phyloP scores from a whole-genome alignment of 2,329 filamentous ascomycete species.

The Sarocladium strictum region DNA sequence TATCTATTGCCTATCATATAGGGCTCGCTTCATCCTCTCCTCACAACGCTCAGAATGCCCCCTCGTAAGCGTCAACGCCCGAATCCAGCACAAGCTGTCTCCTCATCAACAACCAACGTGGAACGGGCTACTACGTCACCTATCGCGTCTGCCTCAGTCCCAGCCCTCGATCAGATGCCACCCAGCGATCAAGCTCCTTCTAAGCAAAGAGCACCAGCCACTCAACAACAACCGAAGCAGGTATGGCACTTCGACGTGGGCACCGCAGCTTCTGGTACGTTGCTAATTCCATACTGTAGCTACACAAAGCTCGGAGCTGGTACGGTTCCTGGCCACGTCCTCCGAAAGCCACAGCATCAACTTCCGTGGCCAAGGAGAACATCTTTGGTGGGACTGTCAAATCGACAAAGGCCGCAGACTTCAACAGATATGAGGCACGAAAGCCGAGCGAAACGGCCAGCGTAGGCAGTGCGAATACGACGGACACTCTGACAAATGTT shows the following conservation, averaged over 20 bases:
- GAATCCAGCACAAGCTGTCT: constrained; percentile 4
- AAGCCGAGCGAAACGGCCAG: constrained; percentile 28
- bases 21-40: not conserved
- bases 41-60: constrained; percentile 9
- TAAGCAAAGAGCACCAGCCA: too few species aligned
- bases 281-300: constrained; percentile 25
- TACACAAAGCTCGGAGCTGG: constrained; percentile 52
- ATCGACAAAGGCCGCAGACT: constrained; percentile 38
- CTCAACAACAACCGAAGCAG: not conserved
- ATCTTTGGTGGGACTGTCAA: constrained; percentile 52
- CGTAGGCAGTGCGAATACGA: constrained; percentile 20
- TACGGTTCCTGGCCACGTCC: constrained; percentile 55
- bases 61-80: constrained; percentile 12
- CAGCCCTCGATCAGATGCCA: not conserved
- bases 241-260: too few species aligned
- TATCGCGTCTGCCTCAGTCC: not conserved
- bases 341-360: constrained; percentile 53
- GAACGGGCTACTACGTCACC: not conserved
- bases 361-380: constrained; percentile 53
- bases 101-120: not conserved
- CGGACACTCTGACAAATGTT: constrained; percentile 19
- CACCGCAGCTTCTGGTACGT: not conserved
- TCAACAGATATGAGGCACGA: constrained; percentile 44
- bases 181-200: not conserved
- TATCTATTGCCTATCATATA: not conserved